Evolutionary conservation across 306 rosid genomes (phyloP).

Genomic region (Spatholobus suberectus): DNA sequence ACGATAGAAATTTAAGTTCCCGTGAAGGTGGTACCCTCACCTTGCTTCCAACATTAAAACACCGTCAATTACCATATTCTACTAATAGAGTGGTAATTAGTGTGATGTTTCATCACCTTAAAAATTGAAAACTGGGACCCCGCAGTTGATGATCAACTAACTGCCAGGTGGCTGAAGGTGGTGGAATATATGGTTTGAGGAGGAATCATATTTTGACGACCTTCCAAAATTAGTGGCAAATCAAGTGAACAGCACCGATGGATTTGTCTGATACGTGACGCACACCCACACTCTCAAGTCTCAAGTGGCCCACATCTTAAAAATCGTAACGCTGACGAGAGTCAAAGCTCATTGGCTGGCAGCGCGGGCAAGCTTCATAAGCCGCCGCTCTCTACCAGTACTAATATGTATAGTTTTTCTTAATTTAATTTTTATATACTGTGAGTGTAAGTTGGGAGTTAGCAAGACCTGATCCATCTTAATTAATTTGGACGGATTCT

Average conservation of each 20-base stretch:
- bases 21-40: no score
- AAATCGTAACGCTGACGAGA: slow-evolving; percentile 51
- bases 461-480: no score
- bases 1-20: no score
- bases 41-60: no score
- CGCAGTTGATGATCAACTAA: slow-evolving; percentile 20
- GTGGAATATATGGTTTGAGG: neutral
- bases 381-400: neutral
- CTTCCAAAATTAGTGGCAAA: slow-evolving; percentile 38
- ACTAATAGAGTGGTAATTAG: neutral
- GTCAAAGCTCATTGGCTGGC: neutral
- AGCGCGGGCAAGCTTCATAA: neutral
- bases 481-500: no score
- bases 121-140: slow-evolving; percentile 23
- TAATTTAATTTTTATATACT: no score
- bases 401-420: no score
- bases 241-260: slow-evolving; percentile 6
- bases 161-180: neutral
- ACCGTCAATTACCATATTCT: no score
- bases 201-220: neutral
- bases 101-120: neutral
- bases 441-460: no score
- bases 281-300: no score
- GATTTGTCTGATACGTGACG: neutral
- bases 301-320: no score